Evolutionary conservation across 1,284 basidiomycete species (phyloP), one percentile per base, ranked within the genome.

Genomic region (Naganishia liquefaciens): DNA sequence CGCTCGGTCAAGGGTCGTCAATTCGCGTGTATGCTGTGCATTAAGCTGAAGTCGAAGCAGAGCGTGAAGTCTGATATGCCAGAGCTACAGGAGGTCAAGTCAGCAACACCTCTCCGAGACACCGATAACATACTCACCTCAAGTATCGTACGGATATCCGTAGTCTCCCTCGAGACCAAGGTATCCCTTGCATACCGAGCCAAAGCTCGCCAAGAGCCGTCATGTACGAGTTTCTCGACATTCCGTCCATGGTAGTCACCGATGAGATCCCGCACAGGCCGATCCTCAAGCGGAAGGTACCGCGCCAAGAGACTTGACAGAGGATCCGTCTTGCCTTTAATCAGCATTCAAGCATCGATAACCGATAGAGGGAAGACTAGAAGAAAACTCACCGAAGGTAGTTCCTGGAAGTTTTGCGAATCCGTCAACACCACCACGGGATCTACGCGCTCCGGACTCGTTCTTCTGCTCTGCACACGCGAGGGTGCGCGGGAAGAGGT

Each of bases 161-260:
- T 44, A 11, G 19, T n/a, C 6, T 58, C 21, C 15, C 47, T 27
- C 2, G 42, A 15, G 33, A 65, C 42, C 39, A 65, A 37, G 9
- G 27, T 43, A 54, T 65, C 63, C 9, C 63, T 37, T 6, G 63
- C 63, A 19, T 54, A 60, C 21, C 37, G 28, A 7, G 63, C 63
- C n/a, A 65, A 50, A 15, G 63, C 55, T 25, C 63, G 33, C 63
- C 63, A 65, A 19, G 55, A 53, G 25, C 63, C 63, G 50, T 39
- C 15, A 42, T 19, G 30, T 50, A 60, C 57, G 5, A 60, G 13
- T 4, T 49, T 46, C 33, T 60, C 33, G 11, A 60, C 17, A 7
- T 46, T 40, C 27, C 57, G 27, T 19, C 57, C 57, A 19, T 46
- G 30, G 33, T 46, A 60, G 30, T 60, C 57, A 5, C 46, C 46